Conservation (phyloP, 768 basidiomycete species). For the Pholiota conissans region DNA sequence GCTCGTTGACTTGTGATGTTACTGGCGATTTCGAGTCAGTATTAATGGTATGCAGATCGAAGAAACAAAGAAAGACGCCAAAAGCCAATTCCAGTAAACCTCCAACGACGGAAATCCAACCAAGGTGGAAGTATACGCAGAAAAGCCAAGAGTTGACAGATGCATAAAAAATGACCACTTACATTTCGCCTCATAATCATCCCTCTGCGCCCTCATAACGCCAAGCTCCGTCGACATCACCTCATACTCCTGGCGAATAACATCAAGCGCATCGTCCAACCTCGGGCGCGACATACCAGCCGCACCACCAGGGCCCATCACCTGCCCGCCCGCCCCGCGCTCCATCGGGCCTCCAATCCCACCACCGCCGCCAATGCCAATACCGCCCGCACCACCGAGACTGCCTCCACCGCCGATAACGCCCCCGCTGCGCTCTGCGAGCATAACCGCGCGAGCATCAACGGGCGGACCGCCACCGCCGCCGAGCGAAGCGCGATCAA, state of each 20-base stretch:
- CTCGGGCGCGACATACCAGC: conserved; percentile 23
- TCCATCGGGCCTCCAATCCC: not conserved
- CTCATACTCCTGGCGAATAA: conserved; percentile 85
- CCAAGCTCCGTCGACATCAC: conserved; percentile 64
- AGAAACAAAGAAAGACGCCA: not conserved
- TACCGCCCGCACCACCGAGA: not conserved
- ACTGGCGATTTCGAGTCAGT: conserved; percentile 39
- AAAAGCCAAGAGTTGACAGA: conserved; percentile 9
- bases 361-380: not conserved
- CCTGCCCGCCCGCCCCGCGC: not conserved
- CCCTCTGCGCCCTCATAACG: conserved; percentile 72
- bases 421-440: not conserved
- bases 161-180: not conserved
- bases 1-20: conserved; percentile 81
- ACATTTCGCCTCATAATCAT: conserved; percentile 92
- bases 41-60: not conserved
- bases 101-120: no score
- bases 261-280: conserved; percentile 78
- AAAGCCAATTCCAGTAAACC: no score
- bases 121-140: no score
- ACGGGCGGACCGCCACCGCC: not conserved
- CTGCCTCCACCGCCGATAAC: not conserved
- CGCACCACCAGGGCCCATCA: not conserved
- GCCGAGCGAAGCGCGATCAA: not conserved
- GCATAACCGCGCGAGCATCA: not conserved